Base-by-base conservation (phyloP, 306 rosid genomes). In the Prunus davidiana region DNA sequence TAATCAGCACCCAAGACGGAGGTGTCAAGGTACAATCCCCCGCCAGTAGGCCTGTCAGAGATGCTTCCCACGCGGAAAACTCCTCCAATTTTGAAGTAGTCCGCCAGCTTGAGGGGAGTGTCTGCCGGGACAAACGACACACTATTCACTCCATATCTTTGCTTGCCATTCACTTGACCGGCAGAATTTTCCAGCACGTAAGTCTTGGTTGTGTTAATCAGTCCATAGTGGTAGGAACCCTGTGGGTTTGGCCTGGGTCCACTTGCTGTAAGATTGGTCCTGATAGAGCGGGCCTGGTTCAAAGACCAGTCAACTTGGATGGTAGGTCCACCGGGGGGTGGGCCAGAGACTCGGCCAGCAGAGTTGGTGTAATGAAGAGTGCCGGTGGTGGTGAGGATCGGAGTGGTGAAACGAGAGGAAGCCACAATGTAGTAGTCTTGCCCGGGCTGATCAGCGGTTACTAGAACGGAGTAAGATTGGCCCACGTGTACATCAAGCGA, bases 231-330 rank as follows among this genome's bases (percentile, higher is more conserved):
- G 81, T 95, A 95, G 0, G 99, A 95, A 0, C 99, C 99, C 84
- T 95, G 99, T 3, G 99, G 99, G 82, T 95, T 95, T 0, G 99
- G 99, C 86, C 99, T 79, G 0, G 99, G 99, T 80, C 99, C 99
- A 78, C 99, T 95, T 49, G 99, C 99, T 19, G 99, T 92, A 61
- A 95, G 97, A 85, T 95, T 95, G 9, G 97, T 87, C 92, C 99
- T 91, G 76, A 95, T 92, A 8, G 99, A 91, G 62, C 99, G 97
- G 64, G 99, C 99, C 83, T 95, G 99, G 87, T 95, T 95, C 75
- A 95, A 80, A 61, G 99, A 95, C 99, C 99, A 95, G 52, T 95
- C 97, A 57, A 95, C 79, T 82, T 95, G 99, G 80, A 90, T 95
- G 60, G 99, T 95, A n/a, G 99, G 99, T 6, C 99, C 99, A 72